Evolutionary conservation across 768 basidiomycete genomes (phyloP).

Genomic region (Podaxis pistillaris): DNA sequence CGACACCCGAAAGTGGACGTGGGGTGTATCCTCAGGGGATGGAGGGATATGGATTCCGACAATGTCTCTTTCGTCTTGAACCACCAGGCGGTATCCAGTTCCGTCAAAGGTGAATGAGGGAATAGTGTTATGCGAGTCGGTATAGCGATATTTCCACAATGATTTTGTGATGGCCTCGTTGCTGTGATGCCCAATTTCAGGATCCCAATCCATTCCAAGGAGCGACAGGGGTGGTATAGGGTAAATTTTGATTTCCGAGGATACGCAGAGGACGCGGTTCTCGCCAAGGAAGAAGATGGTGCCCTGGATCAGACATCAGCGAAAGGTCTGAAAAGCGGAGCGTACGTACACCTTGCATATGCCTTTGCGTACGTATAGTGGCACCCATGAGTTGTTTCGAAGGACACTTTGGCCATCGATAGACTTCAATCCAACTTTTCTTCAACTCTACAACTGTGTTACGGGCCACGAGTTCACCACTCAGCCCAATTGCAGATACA

Average conservation of each 20-base stretch:
- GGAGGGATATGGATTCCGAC: neutral
- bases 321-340: neutral
- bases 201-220: neutral
- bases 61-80: neutral
- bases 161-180: neutral
- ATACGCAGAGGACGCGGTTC: neutral
- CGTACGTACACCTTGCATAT: neutral
- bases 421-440: neutral
- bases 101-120: neutral
- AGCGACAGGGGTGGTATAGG: neutral
- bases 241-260: neutral
- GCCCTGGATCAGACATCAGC: neutral
- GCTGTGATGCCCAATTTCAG: neutral
- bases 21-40: neutral
- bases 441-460: neutral
- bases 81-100: neutral
- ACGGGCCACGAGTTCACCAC: neutral
- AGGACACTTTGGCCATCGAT: neutral
- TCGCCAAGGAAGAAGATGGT: neutral
- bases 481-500: neutral
- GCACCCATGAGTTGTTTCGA: neutral
- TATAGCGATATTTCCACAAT: neutral
- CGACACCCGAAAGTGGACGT: neutral
- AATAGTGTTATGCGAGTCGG: neutral
- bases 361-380: neutral